Percentiles rank a stretch among this genome's conserved stretches.
Evolutionary conservation across 2,329 filamentous ascomycete species (phyloP).

Genomic region (Cladosporium sp.): DNA sequence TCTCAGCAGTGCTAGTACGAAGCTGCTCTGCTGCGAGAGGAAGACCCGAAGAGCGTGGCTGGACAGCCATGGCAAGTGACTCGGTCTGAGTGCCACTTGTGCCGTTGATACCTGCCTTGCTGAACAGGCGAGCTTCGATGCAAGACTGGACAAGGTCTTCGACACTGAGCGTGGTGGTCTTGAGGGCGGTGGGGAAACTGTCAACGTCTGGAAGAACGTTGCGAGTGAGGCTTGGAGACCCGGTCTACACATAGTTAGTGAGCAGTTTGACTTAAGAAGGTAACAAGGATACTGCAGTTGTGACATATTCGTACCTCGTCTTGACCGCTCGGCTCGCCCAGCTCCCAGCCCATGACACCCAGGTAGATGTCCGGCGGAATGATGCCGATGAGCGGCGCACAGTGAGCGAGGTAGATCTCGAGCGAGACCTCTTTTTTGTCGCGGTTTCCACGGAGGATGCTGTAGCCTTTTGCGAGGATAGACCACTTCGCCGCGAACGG

Average conservation of each 20-base stretch:
- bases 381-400: conserved; percentile 45
- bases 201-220: conserved; percentile 17
- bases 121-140: conserved; percentile 25
- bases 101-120: conserved; percentile 16
- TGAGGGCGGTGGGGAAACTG: conserved; percentile 19
- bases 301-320: conserved; percentile 9
- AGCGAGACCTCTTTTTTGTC: conserved; percentile 45
- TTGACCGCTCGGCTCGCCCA: conserved; percentile 23
- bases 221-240: conserved; percentile 7
- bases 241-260: conserved; percentile 2
- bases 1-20: conserved; percentile 7
- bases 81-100: conserved; percentile 14
- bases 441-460: conserved; percentile 47
- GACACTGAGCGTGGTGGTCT: conserved; percentile 29
- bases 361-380: conserved; percentile 45
- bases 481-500: conserved; percentile 49
- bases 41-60: background rate
- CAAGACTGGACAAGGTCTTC: conserved; percentile 31
- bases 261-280: background rate
- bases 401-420: conserved; percentile 43
- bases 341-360: conserved; percentile 42
- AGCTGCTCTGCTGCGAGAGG: background rate
- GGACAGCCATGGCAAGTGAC: conserved; percentile 21
- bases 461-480: conserved; percentile 53
- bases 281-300: background rate